These are phyloP conservation scores for Penicillium carneum DNA, from an alignment of 2,329 filamentous ascomycete species.

Conservation along the genomic window DNA sequence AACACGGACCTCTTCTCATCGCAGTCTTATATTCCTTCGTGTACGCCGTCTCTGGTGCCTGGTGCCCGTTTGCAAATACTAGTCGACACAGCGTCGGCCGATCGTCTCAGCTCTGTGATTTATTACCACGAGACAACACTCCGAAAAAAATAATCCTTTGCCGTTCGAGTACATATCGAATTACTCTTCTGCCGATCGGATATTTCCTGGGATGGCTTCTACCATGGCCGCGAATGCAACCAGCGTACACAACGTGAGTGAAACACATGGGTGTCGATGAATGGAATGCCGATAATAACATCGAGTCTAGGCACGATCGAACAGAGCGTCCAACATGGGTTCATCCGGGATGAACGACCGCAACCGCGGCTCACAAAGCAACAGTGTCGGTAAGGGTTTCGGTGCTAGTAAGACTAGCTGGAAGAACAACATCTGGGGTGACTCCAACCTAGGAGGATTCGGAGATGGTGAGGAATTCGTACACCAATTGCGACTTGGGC, in stretches of 20 bases:
- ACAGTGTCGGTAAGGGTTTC: conserved; percentile 54
- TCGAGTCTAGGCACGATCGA: conserved; percentile 40
- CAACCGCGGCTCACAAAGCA: conserved; percentile 47
- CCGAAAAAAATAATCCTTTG: conserved; percentile 30
- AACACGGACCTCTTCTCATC: conserved; percentile 26
- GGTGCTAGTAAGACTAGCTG: conserved; percentile 53
- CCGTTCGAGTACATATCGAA: conserved; percentile 39
- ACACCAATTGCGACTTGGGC: background rate
- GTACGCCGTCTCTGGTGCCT: conserved; percentile 41
- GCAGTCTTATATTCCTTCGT: conserved; percentile 40
- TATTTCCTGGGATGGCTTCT: conserved; percentile 43
- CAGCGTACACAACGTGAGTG: conserved; percentile 50
- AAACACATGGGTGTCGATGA: background rate
- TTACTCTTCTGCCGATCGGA: conserved; percentile 27
- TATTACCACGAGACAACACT: conserved; percentile 25
- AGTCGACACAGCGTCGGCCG: conserved; percentile 31
- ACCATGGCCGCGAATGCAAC: conserved; percentile 48
- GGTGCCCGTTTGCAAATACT: conserved; percentile 44
- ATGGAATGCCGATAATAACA: conserved; percentile 24
- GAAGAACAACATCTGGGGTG: conserved; percentile 63
- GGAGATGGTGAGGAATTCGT: conserved; percentile 46
- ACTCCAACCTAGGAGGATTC: conserved; percentile 55
- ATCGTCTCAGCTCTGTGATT: conserved; percentile 31
- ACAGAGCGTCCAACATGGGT: conserved; percentile 51
- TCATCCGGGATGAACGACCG: conserved; percentile 48